A percentile compares a stretch with the other conserved stretches of the same genome.
Conservation (phyloP, 768 basidiomycete genomes). For the Lactarius sanguifluus region DNA sequence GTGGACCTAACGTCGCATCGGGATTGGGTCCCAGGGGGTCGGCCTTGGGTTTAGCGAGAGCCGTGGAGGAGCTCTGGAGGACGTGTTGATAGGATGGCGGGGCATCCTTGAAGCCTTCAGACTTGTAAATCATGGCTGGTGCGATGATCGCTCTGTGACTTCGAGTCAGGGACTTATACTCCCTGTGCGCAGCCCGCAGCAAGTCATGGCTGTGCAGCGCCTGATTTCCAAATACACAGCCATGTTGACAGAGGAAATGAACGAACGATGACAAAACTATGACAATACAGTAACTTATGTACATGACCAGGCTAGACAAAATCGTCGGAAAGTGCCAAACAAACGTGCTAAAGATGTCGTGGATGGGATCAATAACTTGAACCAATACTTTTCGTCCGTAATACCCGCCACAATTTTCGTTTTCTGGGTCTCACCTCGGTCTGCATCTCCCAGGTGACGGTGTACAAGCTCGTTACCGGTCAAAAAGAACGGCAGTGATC, state of each 20-base stretch:
- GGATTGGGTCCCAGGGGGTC: neutral
- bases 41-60: neutral
- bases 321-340: neutral
- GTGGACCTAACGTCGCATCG: conserved; percentile 2
- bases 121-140: conserved; percentile 26
- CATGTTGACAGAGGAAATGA: neutral
- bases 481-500: conserved; percentile 1
- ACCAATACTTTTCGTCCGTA: neutral
- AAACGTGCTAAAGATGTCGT: conserved; percentile 3
- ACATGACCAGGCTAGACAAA: conserved; percentile 9
- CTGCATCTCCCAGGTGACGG: neutral
- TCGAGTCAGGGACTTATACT: neutral
- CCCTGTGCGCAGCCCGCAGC: neutral
- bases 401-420: neutral
- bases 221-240: neutral
- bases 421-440: neutral
- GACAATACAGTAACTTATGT: neutral
- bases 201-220: neutral
- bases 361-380: neutral
- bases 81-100: conserved; percentile 26
- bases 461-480: conserved; percentile 18
- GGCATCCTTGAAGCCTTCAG: conserved; percentile 16
- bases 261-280: conserved; percentile 7
- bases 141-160: neutral
- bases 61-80: conserved; percentile 9